A percentile compares a stretch with the other conserved stretches of the same genome.
Evolutionary conservation across 129 eudicot genomes (phyloP).

Genomic region (Glebionis coronaria): DNA sequence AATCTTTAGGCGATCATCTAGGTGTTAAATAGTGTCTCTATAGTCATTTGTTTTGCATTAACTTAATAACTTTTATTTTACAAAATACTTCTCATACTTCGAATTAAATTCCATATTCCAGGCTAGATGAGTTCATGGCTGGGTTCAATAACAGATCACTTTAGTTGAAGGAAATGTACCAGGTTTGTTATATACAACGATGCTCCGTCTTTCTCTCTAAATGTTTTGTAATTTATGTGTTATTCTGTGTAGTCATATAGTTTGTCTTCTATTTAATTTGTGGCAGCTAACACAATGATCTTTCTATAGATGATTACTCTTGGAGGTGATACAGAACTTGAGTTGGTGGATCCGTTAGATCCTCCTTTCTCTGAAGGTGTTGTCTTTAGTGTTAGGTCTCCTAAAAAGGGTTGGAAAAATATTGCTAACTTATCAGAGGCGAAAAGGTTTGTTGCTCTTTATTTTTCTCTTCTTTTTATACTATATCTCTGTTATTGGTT

Average conservation of each 20-base stretch:
- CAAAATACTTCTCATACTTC: too few species aligned
- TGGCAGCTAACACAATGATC: constrained; percentile 16
- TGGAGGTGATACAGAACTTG: constrained; percentile 99
- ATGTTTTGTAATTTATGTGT: not conserved
- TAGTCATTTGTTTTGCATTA: too few species aligned
- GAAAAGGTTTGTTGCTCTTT: constrained; percentile 64
- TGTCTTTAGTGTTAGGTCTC: constrained; percentile 96
- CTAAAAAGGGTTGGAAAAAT: constrained; percentile 97
- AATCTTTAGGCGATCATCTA: too few species aligned
- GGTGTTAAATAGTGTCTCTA: too few species aligned
- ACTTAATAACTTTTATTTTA: too few species aligned
- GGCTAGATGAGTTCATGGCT: constrained; percentile 98
- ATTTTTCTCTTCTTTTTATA: not conserved
- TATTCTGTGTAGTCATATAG: not conserved
- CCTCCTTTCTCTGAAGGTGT: constrained; percentile 99
- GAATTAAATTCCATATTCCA: constrained; percentile 23
- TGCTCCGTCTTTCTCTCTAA: not conserved
- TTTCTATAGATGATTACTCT: constrained; percentile 87
- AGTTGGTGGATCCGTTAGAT: constrained; percentile 92
- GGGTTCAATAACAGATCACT: constrained; percentile 92
- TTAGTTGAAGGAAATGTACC: constrained; percentile 96
- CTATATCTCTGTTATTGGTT: not conserved
- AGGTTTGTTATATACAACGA: constrained; percentile 42
- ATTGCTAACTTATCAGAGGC: constrained; percentile 89
- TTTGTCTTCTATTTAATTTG: not conserved